These are phyloP conservation scores for Hyphopichia wangnamkhiaoensis DNA, from an alignment of 1,139 yeast genomes.

Conservation along the genomic window DNA sequence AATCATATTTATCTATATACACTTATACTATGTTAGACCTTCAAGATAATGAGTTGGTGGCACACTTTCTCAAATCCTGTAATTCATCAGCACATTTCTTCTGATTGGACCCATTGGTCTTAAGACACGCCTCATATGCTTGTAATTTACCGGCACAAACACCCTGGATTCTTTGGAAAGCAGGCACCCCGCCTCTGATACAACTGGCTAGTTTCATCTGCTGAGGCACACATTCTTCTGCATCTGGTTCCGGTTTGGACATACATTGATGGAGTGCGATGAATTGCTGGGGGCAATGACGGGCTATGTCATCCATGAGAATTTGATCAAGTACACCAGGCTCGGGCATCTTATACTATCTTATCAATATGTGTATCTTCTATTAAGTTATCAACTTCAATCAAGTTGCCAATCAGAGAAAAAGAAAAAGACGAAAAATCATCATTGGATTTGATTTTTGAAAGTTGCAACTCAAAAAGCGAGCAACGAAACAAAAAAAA, in stretches of 20 bases:
- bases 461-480: too few species aligned
- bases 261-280: slow-evolving; percentile 67
- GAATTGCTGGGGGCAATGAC: slow-evolving; percentile 65
- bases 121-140: slow-evolving; percentile 62
- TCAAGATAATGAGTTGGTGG: slow-evolving; percentile 13
- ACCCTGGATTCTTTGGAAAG: slow-evolving; percentile 62
- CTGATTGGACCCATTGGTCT: slow-evolving; percentile 34
- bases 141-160: slow-evolving; percentile 57
- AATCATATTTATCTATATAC: not conserved
- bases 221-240: slow-evolving; percentile 48
- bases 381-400: too few species aligned
- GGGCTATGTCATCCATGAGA: slow-evolving; percentile 50
- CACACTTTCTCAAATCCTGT: slow-evolving; percentile 37
- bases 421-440: too few species aligned
- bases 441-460: too few species aligned
- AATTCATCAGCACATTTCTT: slow-evolving; percentile 38
- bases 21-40: not conserved
- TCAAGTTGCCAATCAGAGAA: too few species aligned
- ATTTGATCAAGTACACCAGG: slow-evolving; percentile 33
- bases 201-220: slow-evolving; percentile 57
- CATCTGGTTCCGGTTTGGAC: slow-evolving; percentile 44
- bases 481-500: too few species aligned
- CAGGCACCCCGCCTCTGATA: slow-evolving; percentile 60
- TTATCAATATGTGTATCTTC: too few species aligned
- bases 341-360: slow-evolving; percentile 3